These are phyloP conservation scores for Tagetes patula DNA, from an alignment of 129 eudicot species.

Conservation along the genomic window DNA sequence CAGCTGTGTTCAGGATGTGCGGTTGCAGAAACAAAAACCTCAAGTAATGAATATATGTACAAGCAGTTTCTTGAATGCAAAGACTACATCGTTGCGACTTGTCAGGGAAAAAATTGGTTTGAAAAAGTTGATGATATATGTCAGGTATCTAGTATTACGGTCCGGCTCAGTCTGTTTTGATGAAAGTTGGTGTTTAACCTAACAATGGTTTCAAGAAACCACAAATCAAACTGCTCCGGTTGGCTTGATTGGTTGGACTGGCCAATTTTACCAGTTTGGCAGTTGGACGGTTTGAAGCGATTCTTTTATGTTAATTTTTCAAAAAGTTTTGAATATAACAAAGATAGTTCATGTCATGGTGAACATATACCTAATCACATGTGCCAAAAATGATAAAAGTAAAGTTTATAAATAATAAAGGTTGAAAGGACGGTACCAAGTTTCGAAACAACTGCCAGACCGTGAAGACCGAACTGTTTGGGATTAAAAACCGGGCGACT, in stretches of 20 bases:
- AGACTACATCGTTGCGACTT: constrained; percentile 70
- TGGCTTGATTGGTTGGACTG: not conserved
- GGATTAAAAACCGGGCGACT: too few relatives aligned
- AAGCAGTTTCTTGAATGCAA: constrained; percentile 80
- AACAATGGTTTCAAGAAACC: too few relatives aligned
- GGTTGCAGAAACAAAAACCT: constrained; percentile 63
- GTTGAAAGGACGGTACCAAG: too few relatives aligned
- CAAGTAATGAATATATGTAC: constrained; percentile 50
- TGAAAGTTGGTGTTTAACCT: not conserved
- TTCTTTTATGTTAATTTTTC: not conserved
- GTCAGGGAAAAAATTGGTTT: constrained; percentile 64
- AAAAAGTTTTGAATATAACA: not conserved
- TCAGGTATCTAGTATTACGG: constrained; percentile 54
- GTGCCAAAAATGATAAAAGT: too few relatives aligned
- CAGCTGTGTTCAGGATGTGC: constrained; percentile 82
- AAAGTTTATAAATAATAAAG: too few relatives aligned
- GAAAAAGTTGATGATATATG: constrained; percentile 91
- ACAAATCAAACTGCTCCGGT: not conserved
- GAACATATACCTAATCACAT: not conserved
- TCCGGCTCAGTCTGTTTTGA: not conserved
- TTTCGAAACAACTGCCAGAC: too few relatives aligned
- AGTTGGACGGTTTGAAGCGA: not conserved
- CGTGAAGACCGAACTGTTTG: too few relatives aligned
- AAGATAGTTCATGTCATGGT: not conserved
- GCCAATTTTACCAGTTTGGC: not conserved